Conservation (phyloP, 805 yeast genomes). For the Tetrapisispora fleetii region DNA sequence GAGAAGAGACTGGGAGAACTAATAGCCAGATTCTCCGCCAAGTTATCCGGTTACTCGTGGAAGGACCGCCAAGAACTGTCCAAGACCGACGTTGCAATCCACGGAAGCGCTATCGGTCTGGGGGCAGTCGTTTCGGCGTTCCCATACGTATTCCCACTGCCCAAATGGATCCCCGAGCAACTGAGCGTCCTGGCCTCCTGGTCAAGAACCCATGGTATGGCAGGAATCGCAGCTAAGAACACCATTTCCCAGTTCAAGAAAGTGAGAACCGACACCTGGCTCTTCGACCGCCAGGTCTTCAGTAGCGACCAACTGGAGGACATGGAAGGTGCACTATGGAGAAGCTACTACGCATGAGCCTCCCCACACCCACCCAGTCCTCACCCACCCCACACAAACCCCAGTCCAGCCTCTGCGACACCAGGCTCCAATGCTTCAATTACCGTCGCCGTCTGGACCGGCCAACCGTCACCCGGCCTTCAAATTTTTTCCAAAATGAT, state of each 20-base stretch:
- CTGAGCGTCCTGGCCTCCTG: constrained; percentile 59
- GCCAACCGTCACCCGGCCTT: not conserved
- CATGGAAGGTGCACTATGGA: constrained; percentile 85
- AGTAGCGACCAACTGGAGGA: constrained; percentile 73
- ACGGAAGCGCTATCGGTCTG: constrained; percentile 78
- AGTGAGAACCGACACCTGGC: constrained; percentile 92
- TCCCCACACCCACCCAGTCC: too few relatives aligned
- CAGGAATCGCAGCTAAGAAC: constrained; percentile 75
- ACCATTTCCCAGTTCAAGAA: constrained; percentile 75
- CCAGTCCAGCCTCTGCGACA: not conserved
- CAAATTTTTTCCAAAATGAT: not conserved
- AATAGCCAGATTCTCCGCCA: not conserved
- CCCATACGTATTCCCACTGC: constrained; percentile 84
- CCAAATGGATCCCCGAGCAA: constrained; percentile 71
- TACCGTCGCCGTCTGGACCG: too few relatives aligned
- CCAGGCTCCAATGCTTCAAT: not conserved
- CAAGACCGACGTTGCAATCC: constrained; percentile 39
- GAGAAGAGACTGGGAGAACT: constrained; percentile 6
- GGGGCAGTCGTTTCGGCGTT: constrained; percentile 83
- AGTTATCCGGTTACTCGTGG: constrained; percentile 6
- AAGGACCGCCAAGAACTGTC: constrained; percentile 30
- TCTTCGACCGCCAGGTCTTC: constrained; percentile 70
- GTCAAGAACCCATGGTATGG: constrained; percentile 62
- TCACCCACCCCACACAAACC: too few relatives aligned
- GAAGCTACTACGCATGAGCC: constrained; percentile 70